Evolutionary conservation across 164 flowering plant species (phyloP).

Genomic region (Santalum album): DNA sequence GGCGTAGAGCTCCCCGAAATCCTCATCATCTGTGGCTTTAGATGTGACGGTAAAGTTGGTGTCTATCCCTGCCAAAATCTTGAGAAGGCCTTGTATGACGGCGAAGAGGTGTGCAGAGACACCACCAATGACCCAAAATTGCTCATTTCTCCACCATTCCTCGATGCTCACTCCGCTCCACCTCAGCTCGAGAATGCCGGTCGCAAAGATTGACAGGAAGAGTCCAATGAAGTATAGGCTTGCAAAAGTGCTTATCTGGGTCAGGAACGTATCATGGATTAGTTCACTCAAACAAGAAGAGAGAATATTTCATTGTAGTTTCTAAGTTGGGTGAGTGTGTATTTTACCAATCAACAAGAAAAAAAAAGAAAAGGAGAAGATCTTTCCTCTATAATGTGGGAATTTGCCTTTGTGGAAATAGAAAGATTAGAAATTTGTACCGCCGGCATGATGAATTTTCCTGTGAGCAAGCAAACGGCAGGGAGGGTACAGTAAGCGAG

Average conservation of each 20-base stretch:
- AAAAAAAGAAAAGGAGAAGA: too few species aligned
- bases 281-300: neutral
- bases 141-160: constrained; percentile 94
- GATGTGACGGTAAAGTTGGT: constrained; percentile 83
- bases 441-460: constrained; percentile 88
- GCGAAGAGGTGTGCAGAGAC: constrained; percentile 80
- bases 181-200: constrained; percentile 76
- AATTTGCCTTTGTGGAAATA: too few species aligned
- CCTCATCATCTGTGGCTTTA: constrained; percentile 68
- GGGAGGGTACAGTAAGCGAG: constrained; percentile 87
- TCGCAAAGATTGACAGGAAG: constrained; percentile 69
- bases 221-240: constrained; percentile 73
- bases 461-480: constrained; percentile 87
- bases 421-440: constrained; percentile 26
- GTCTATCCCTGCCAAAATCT: constrained; percentile 69
- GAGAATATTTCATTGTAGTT: too few species aligned
- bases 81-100: constrained; percentile 69
- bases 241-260: constrained; percentile 82
- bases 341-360: too few species aligned
- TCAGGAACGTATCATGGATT: neutral
- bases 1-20: constrained; percentile 65
- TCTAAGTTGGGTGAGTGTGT: neutral
- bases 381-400: too few species aligned
- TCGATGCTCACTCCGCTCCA: constrained; percentile 94
- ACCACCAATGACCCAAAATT: constrained; percentile 91